phyloP scores from a whole-genome alignment of 306 rosid genomes.

The Sechiopsis laciniata region DNA sequence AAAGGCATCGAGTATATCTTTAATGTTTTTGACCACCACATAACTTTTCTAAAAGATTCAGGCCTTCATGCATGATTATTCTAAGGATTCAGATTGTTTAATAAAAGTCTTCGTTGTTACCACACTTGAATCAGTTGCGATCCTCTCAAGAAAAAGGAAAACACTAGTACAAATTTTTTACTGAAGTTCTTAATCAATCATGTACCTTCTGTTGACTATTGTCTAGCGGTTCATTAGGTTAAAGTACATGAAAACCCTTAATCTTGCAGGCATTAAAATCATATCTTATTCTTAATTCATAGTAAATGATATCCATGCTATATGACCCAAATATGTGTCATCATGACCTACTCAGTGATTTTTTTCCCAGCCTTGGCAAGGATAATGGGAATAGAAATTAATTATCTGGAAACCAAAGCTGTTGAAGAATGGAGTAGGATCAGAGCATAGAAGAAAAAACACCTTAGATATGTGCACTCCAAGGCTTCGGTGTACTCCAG shows the following conservation, averaged over 20 bases:
- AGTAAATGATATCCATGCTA: background rate
- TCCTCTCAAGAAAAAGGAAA: background rate
- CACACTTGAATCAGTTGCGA: background rate
- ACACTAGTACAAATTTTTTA: background rate
- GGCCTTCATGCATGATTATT: too few species aligned
- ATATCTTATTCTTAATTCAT: background rate
- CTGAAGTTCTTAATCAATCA: background rate
- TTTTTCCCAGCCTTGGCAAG: background rate
- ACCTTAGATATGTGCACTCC: constrained; percentile 97
- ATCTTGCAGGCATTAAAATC: constrained; percentile 2
- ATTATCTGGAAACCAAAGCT: constrained; percentile 11
- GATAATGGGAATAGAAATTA: background rate
- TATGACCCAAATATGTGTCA: background rate
- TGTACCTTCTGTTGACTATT: background rate
- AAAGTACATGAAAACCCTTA: background rate
- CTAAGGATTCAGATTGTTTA: too few species aligned
- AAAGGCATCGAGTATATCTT: background rate
- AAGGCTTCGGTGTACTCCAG: constrained; percentile 87
- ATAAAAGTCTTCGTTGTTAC: too few species aligned
- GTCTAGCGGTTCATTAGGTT: background rate
- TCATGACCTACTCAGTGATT: background rate
- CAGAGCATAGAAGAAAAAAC: constrained; percentile 21
- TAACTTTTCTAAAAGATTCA: background rate
- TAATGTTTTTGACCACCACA: background rate
- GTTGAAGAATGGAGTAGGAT: background rate